phyloP scores from a whole-genome alignment of 495 filamentous ascomycete species.

The Penicillium daleae region DNA sequence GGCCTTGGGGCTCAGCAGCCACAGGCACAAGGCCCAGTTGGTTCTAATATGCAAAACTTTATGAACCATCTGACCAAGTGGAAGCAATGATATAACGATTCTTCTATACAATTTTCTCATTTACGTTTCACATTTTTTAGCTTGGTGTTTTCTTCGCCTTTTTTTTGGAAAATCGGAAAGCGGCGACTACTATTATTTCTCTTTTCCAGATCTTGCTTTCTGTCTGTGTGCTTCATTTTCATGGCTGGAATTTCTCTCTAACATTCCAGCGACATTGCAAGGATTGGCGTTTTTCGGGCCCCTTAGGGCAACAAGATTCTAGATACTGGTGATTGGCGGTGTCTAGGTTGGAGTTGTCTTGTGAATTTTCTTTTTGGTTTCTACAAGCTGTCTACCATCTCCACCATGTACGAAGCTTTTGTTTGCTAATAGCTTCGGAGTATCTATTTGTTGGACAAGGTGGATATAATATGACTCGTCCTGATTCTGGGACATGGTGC shows the following conservation, averaged over 20 bases:
- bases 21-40: slow-evolving; percentile 44
- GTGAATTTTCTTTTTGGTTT: slow-evolving; percentile 2
- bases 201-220: slow-evolving; percentile 11
- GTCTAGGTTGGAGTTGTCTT: slow-evolving; percentile 24
- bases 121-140: slow-evolving; percentile 19
- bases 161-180: neutral
- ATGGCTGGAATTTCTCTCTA: slow-evolving; percentile 20
- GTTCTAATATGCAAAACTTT: slow-evolving; percentile 60
- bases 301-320: slow-evolving; percentile 22
- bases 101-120: slow-evolving; percentile 20
- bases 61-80: slow-evolving; percentile 65
- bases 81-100: slow-evolving; percentile 55
- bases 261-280: slow-evolving; percentile 22
- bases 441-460: slow-evolving; percentile 9
- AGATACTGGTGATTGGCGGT: slow-evolving; percentile 28
- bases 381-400: neutral
- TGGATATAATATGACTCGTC: slow-evolving; percentile 25
- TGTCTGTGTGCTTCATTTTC: slow-evolving; percentile 6
- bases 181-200: slow-evolving; percentile 1
- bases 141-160: slow-evolving; percentile 24
- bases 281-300: slow-evolving; percentile 24
- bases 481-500: slow-evolving; percentile 1
- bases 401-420: neutral
- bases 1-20: slow-evolving; percentile 43
- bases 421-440: slow-evolving; percentile 2